phyloP scores from a whole-genome alignment of 768 basidiomycete genomes.

The Gloeopeniophorella convolvens region DNA sequence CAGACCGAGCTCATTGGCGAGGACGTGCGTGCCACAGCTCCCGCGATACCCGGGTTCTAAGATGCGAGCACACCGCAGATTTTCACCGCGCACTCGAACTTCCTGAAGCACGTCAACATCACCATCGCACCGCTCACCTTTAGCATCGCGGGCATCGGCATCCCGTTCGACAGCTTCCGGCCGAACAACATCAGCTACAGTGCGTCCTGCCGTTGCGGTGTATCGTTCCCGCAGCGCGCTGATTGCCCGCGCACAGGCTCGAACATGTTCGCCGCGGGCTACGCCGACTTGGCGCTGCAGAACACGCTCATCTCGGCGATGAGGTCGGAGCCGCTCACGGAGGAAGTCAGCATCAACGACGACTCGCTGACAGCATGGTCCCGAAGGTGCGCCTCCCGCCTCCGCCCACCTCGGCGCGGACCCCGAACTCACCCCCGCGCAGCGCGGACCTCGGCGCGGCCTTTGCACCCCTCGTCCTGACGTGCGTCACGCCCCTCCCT shows the following conservation, averaged over 20 bases:
- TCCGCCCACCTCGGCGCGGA: not conserved
- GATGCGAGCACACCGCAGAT: not conserved
- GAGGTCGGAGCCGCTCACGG: not conserved
- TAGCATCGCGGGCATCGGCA: not conserved
- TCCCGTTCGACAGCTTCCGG: slow-evolving; percentile 14
- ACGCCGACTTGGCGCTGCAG: not conserved
- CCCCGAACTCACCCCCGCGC: not conserved
- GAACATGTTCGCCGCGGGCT: slow-evolving; percentile 15
- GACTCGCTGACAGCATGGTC: not conserved
- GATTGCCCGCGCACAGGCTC: slow-evolving; percentile 5
- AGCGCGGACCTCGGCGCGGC: slow-evolving; percentile 16
- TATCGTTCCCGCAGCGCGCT: not conserved
- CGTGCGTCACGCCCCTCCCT: not conserved
- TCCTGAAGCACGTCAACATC: slow-evolving; percentile 3
- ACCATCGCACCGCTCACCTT: not conserved
- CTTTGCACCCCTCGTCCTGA: slow-evolving; percentile 8
- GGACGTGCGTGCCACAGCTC: not conserved
- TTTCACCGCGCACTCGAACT: slow-evolving; percentile 8
- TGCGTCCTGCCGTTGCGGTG: not conserved
- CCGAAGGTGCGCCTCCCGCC: not conserved
- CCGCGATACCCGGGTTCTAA: not conserved
- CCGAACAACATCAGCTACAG: slow-evolving; percentile 5
- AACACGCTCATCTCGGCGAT: not conserved
- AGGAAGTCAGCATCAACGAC: not conserved
- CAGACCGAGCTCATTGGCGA: slow-evolving; percentile 7